These are phyloP conservation scores for Hypholoma fasciculare DNA, from an alignment of 768 basidiomycete genomes.

Conservation along the genomic window DNA sequence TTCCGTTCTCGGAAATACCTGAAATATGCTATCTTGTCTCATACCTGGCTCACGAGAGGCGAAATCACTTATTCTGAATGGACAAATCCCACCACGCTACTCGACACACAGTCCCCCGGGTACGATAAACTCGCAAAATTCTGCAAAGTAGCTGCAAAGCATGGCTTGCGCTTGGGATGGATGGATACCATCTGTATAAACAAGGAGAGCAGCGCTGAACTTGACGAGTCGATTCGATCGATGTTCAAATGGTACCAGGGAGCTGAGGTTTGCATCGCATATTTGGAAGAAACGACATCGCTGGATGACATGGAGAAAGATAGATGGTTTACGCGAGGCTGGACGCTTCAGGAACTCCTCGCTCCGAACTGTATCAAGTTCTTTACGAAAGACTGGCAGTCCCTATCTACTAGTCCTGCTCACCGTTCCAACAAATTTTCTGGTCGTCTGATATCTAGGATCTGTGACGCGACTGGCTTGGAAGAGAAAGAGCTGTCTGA, in stretches of 20 bases:
- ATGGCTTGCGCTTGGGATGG: not conserved
- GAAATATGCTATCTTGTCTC: not conserved
- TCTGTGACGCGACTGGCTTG: not conserved
- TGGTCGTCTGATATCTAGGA: not conserved
- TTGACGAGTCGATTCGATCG: conserved; percentile 1
- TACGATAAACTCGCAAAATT: not conserved
- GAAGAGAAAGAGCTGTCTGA: not conserved
- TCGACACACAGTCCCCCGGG: not conserved
- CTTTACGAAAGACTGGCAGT: not conserved
- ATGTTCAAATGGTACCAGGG: not conserved
- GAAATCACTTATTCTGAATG: not conserved
- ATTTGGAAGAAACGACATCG: not conserved
- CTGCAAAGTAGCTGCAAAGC: not conserved
- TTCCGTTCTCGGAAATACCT: too few relatives aligned
- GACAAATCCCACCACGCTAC: not conserved
- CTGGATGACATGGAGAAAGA: not conserved
- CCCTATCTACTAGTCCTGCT: not conserved
- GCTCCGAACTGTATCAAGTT: not conserved
- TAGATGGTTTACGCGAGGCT: not conserved
- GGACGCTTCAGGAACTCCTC: not conserved
- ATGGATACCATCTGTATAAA: not conserved
- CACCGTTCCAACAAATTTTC: too few relatives aligned
- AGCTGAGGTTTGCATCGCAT: not conserved
- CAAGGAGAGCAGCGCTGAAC: not conserved
- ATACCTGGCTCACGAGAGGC: not conserved